Conservation (phyloP, 345 rosid species). For the Balakata baccata region DNA sequence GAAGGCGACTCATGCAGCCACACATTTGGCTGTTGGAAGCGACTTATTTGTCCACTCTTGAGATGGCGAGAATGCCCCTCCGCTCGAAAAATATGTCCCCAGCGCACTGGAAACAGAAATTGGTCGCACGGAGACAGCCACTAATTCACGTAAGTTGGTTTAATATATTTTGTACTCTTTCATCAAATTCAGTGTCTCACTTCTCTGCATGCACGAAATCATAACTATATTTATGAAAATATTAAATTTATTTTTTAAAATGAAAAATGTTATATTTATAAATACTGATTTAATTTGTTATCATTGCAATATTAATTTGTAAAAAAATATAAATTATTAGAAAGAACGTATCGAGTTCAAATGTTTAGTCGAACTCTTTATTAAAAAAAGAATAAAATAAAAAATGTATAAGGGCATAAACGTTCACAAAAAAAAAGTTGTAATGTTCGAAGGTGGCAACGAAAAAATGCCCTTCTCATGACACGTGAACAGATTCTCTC, state of each 20-base stretch:
- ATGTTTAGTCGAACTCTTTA: no score
- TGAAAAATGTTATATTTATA: no score
- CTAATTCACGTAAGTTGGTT: neutral
- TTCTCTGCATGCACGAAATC: neutral
- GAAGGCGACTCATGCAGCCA: constrained; percentile 47
- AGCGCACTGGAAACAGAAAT: no score
- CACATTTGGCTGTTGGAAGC: constrained; percentile 41
- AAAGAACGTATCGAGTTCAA: no score
- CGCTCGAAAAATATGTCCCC: neutral
- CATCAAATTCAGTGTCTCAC: neutral
- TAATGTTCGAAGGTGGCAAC: constrained; percentile 2
- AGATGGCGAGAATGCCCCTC: neutral
- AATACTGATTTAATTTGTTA: no score
- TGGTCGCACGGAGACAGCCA: neutral
- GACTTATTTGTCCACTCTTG: neutral
- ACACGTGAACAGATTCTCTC: constrained; percentile 35
- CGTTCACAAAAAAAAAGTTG: neutral
- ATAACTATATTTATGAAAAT: neutral
- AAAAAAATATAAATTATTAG: no score
- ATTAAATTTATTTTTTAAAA: no score
- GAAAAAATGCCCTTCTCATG: neutral
- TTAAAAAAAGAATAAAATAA: neutral
- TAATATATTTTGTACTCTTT: neutral
- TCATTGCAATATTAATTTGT: no score
- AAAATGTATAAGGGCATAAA: constrained; percentile 1